Evolutionary conservation across 805 yeast species (phyloP).

Genomic region (Schizosaccharomyces lindneri): DNA sequence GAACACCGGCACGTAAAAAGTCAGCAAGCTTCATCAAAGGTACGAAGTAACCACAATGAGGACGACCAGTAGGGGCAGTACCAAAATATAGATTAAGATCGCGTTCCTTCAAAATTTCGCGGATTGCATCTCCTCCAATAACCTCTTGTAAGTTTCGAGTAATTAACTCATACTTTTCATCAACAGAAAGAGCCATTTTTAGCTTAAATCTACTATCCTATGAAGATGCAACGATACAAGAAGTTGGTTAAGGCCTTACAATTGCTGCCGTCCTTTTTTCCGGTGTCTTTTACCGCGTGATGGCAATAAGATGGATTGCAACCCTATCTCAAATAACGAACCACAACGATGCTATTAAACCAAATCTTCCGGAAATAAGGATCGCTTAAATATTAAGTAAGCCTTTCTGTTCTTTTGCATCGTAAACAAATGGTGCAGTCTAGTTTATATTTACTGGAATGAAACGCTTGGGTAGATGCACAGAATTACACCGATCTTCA

Average conservation of each 20-base stretch:
- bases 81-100: conserved; percentile 91
- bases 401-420: no score
- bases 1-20: conserved; percentile 84
- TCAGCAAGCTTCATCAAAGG: conserved; percentile 94
- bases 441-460: conserved; percentile 37
- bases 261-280: neutral
- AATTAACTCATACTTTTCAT: conserved; percentile 1
- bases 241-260: neutral
- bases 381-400: no score
- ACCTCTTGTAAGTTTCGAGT: conserved; percentile 26
- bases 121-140: conserved; percentile 65
- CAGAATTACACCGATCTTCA: conserved; percentile 60
- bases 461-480: conserved; percentile 47
- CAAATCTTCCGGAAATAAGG: no score
- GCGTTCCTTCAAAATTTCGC: conserved; percentile 55
- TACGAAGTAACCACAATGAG: conserved; percentile 96
- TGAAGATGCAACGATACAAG: neutral
- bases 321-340: no score
- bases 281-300: no score
- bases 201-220: neutral
- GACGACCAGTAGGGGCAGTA: conserved; percentile 96
- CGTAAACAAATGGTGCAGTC: no score
- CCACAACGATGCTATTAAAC: no score
- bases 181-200: neutral
- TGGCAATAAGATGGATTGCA: no score